A percentile compares a stretch with the other conserved stretches of the same genome.
phyloP scores from a whole-genome alignment of 345 rosid species.

The Syzygium jambos region DNA sequence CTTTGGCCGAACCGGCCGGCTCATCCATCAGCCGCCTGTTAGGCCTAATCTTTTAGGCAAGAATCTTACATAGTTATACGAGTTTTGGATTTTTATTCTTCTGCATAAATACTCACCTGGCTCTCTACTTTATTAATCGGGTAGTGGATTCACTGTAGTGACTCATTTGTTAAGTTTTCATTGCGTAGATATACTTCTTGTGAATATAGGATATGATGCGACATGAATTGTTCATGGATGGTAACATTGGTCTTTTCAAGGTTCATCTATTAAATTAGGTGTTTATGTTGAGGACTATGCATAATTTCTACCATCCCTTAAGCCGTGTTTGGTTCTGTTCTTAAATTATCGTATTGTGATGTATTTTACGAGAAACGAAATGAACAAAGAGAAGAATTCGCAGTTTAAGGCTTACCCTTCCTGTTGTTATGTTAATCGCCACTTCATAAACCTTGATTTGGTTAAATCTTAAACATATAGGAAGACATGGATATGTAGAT shows the following conservation, averaged over 20 bases:
- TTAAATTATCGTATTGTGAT: not conserved
- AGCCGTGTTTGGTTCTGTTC: not conserved
- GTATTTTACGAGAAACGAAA: not conserved
- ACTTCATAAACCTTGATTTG: not conserved
- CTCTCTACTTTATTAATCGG: not conserved
- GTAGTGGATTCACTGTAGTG: not conserved
- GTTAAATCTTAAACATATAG: not conserved
- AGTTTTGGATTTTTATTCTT: not conserved
- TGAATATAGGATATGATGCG: not conserved
- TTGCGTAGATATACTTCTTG: not conserved
- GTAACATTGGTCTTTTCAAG: not conserved
- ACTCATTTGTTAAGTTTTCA: not conserved
- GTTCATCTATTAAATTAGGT: not conserved
- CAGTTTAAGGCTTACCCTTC: not conserved
- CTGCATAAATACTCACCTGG: not conserved
- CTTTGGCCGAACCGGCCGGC: not conserved
- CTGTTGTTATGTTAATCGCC: not conserved
- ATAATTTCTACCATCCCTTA: not conserved
- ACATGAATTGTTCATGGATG: not conserved
- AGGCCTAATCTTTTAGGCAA: not conserved
- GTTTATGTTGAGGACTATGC: not conserved
- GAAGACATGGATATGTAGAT: not conserved
- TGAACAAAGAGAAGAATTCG: not conserved
- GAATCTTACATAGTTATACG: not conserved
- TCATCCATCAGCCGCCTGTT: not conserved